A percentile compares a stretch with the other conserved stretches of the same genome.
phyloP scores from a whole-genome alignment of 495 filamentous ascomycete genomes.

The Aspergillus egyptiacus region DNA sequence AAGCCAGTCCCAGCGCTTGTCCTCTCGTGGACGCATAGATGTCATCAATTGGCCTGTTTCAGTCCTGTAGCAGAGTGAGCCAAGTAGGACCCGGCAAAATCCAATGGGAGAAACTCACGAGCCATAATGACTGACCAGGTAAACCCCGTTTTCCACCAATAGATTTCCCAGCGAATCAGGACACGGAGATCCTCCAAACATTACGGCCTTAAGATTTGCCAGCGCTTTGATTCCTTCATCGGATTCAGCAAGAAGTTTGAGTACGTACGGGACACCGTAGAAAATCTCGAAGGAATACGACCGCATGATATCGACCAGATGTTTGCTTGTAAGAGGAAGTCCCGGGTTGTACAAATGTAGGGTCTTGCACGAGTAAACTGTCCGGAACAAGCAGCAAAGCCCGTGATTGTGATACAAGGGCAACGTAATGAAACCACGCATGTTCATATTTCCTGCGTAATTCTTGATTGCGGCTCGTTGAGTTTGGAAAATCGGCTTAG shows the following conservation, averaged over 20 bases:
- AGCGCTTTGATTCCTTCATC: conserved; percentile 42
- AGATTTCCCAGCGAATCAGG: conserved; percentile 53
- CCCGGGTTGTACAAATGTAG: conserved; percentile 44
- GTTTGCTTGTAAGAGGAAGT: conserved; percentile 48
- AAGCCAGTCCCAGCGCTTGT: conserved; percentile 65
- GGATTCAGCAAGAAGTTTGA: conserved; percentile 49
- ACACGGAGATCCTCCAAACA: conserved; percentile 47
- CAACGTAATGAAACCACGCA: conserved; percentile 44
- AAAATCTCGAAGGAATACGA: conserved; percentile 43
- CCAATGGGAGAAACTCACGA: conserved; percentile 34
- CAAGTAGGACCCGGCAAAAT: neutral
- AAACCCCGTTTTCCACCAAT: conserved; percentile 49
- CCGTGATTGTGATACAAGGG: conserved; percentile 51
- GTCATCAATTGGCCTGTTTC: conserved; percentile 55
- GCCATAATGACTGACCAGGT: conserved; percentile 48
- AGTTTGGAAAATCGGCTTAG: conserved; percentile 45
- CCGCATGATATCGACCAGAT: conserved; percentile 42
- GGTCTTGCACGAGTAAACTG: conserved; percentile 42
- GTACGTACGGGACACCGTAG: conserved; percentile 50
- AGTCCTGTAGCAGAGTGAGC: conserved; percentile 26
- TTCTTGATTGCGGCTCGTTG: conserved; percentile 31
- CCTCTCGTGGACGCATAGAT: conserved; percentile 38
- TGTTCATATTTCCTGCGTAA: conserved; percentile 27
- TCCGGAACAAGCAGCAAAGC: conserved; percentile 37
- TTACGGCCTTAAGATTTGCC: conserved; percentile 39